A percentile compares a stretch with the other conserved stretches of the same genome.
Evolutionary conservation across 495 filamentous ascomycete genomes (phyloP).

Genomic region (Aspergillus coremiiformis): DNA sequence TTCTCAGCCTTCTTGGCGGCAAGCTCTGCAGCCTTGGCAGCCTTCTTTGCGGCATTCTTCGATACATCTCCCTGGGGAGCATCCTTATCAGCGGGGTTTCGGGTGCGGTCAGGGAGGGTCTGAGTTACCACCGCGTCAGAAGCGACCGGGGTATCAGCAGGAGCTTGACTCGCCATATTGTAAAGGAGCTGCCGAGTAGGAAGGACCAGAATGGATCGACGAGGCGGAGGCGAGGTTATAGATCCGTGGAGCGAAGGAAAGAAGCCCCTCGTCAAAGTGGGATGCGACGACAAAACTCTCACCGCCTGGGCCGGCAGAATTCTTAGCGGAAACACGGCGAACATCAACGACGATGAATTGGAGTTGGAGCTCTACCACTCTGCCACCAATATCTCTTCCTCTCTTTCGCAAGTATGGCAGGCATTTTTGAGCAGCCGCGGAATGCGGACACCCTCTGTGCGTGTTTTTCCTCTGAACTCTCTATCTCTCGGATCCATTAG

Average conservation of each 20-base stretch:
- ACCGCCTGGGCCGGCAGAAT: conserved; percentile 43
- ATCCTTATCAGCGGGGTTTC: conserved; percentile 35
- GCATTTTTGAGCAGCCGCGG: conserved; percentile 81
- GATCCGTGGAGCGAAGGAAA: conserved; percentile 10
- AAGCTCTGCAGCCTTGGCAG: conserved; percentile 58
- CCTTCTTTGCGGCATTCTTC: conserved; percentile 64
- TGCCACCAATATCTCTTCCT: conserved; percentile 11
- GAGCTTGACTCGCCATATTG: conserved; percentile 36
- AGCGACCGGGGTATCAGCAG: conserved; percentile 23
- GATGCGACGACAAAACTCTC: conserved; percentile 29
- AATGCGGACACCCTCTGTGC: conserved; percentile 80
- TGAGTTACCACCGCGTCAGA: conserved; percentile 25
- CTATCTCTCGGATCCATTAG: conserved; percentile 10
- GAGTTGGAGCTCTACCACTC: conserved; percentile 23
- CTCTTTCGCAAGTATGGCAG: conserved; percentile 55
- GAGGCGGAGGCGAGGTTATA: conserved; percentile 6
- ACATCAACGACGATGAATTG: neutral
- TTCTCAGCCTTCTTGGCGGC: conserved; percentile 65
- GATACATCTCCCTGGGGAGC: conserved; percentile 43
- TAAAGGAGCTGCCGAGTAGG: conserved; percentile 18
- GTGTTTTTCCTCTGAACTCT: conserved; percentile 13
- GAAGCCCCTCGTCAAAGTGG: conserved; percentile 36
- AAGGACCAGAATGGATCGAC: conserved; percentile 11
- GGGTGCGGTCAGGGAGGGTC: conserved; percentile 35
- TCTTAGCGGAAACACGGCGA: conserved; percentile 33